phyloP scores from a whole-genome alignment of 23 red algal species.

The Gracilaria gracilis region DNA sequence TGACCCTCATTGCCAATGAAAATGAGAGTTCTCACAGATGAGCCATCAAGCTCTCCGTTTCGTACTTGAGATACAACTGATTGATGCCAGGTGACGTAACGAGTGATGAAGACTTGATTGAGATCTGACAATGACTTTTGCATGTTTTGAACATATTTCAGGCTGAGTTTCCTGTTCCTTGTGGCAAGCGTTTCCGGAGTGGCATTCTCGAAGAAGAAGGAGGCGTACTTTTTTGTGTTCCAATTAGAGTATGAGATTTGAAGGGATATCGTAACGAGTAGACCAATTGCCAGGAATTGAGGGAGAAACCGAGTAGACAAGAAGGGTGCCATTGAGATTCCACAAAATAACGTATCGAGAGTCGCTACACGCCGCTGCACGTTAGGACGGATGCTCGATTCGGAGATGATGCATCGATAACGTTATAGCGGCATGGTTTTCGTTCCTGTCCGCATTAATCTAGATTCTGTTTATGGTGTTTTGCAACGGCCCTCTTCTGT shows the following conservation, averaged over 20 bases:
- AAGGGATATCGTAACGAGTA: background rate
- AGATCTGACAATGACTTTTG: background rate
- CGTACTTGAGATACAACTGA: background rate
- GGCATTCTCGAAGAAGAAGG: conserved; percentile 26
- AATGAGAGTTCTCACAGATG: conserved; percentile 22
- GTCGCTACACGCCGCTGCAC: background rate
- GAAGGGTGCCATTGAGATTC: background rate
- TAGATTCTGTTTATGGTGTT: too few relatives aligned
- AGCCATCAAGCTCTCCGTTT: conserved; percentile 6
- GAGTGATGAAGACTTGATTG: conserved; percentile 35
- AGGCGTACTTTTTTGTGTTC: background rate
- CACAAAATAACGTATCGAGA: background rate
- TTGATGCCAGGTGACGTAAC: conserved; percentile 43
- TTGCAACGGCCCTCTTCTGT: too few relatives aligned
- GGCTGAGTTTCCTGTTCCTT: background rate
- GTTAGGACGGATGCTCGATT: too few relatives aligned
- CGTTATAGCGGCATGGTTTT: too few relatives aligned
- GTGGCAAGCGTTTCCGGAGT: background rate
- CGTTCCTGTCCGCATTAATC: too few relatives aligned
- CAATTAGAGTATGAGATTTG: background rate
- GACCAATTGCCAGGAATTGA: background rate
- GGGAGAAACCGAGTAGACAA: background rate
- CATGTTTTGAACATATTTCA: background rate
- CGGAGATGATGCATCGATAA: too few relatives aligned
- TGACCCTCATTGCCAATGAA: conserved; percentile 39